A percentile compares a stretch with the other conserved stretches of the same genome.
These are phyloP conservation scores for Lasiodiplodia theobromae DNA, from an alignment of 2,329 filamentous ascomycete genomes.

Conservation along the genomic window DNA sequence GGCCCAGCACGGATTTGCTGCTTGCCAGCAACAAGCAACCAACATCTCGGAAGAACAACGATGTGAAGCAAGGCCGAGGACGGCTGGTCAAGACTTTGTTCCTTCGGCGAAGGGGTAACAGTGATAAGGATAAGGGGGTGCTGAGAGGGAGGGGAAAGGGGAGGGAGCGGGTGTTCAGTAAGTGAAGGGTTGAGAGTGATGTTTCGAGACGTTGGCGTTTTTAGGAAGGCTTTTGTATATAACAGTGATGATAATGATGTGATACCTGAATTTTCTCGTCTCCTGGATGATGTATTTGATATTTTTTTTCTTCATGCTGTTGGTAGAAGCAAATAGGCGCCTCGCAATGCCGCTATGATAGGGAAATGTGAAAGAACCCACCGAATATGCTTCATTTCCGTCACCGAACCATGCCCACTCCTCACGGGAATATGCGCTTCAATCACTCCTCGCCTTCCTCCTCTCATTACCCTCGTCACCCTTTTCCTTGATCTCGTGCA, in stretches of 20 bases:
- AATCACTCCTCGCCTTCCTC: slow-evolving; percentile 16
- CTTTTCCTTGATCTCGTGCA: slow-evolving; percentile 61
- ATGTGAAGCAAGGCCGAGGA: background rate
- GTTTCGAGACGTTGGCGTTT: background rate
- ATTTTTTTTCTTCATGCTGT: background rate
- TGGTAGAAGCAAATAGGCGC: background rate
- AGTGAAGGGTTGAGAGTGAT: background rate
- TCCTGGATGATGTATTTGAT: background rate
- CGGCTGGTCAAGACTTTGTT: background rate
- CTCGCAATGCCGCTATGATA: background rate
- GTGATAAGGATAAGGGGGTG: background rate
- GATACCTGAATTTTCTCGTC: background rate
- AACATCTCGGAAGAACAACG: background rate
- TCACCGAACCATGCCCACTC: background rate
- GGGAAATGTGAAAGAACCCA: background rate
- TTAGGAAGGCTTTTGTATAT: background rate
- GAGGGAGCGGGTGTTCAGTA: background rate
- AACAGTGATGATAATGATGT: too few species aligned
- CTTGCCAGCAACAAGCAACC: background rate
- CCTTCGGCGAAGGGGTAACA: background rate
- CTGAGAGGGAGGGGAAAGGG: background rate
- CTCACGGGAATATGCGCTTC: background rate
- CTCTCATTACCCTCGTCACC: background rate
- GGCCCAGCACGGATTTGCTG: background rate
- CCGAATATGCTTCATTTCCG: background rate